phyloP scores from a whole-genome alignment of 768 basidiomycete genomes.

The Collybia nuda region DNA sequence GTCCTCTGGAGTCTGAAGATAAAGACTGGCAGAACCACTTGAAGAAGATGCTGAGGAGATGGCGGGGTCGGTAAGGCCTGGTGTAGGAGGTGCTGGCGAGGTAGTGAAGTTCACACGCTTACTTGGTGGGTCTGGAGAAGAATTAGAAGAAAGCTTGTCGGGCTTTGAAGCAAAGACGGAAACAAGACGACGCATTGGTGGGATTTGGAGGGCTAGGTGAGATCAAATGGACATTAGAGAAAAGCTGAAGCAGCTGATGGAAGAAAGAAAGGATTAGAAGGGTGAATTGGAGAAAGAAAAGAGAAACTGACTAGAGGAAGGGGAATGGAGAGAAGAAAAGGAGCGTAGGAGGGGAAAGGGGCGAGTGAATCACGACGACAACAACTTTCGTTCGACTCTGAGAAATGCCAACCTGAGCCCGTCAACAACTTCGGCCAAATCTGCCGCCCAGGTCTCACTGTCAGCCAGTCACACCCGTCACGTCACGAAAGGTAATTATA shows the following conservation, averaged over 20 bases:
- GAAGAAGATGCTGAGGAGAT: constrained; percentile 62
- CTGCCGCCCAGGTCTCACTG: too few species aligned
- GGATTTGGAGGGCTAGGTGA: not conserved
- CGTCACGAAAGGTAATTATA: not conserved
- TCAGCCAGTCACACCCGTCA: not conserved
- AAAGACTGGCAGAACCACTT: constrained; percentile 55
- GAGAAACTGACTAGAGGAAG: not conserved
- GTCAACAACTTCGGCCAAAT: too few species aligned
- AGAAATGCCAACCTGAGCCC: too few species aligned
- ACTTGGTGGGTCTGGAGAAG: constrained; percentile 10
- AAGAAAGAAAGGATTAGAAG: not conserved
- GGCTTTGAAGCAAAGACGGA: constrained; percentile 52
- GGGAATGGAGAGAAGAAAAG: not conserved
- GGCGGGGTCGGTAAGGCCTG: constrained; percentile 19
- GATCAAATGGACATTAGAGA: constrained; percentile 8
- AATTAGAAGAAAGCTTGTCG: constrained; percentile 29
- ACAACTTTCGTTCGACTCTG: not conserved
- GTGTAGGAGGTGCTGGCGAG: constrained; percentile 21
- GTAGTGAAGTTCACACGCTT: constrained; percentile 4
- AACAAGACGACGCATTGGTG: constrained; percentile 62
- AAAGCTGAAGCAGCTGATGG: not conserved
- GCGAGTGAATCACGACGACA: constrained; percentile 1
- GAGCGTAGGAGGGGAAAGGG: constrained; percentile 5
- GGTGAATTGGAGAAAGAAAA: not conserved
- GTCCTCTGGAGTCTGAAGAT: constrained; percentile 62